Evolutionary conservation across 2,329 filamentous ascomycete genomes (phyloP).

Genomic region (Paraphaeosphaeria minitans): DNA sequence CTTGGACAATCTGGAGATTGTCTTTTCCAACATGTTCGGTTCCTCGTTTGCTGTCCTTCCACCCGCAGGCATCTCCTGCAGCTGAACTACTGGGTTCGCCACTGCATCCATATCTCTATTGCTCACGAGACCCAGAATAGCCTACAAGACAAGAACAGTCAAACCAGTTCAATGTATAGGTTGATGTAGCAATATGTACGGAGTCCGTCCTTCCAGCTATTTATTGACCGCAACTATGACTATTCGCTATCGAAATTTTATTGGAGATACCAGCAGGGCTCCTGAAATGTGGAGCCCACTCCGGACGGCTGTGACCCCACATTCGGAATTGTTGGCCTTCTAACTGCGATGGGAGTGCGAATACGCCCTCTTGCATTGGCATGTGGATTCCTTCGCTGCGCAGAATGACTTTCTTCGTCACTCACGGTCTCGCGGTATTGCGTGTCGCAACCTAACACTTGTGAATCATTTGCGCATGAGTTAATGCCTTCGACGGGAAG

Average conservation of each 20-base stretch:
- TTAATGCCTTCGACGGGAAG: neutral
- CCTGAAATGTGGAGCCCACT: slow-evolving; percentile 5
- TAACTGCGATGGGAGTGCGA: slow-evolving; percentile 8
- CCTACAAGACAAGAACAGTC: neutral
- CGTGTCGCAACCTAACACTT: neutral
- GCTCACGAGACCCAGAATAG: neutral
- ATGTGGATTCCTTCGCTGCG: neutral
- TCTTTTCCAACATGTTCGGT: slow-evolving; percentile 23
- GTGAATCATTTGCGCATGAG: neutral
- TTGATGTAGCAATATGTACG: neutral
- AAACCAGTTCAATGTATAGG: neutral
- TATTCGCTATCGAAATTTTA: neutral
- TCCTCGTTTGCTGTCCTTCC: slow-evolving; percentile 12
- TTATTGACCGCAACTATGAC: slow-evolving; percentile 2
- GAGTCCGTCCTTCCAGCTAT: neutral
- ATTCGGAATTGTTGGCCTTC: slow-evolving; percentile 4
- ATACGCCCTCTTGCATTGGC: slow-evolving; percentile 6
- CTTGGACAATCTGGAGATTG: slow-evolving; percentile 13
- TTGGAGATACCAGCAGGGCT: slow-evolving; percentile 1
- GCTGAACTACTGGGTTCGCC: slow-evolving; percentile 32
- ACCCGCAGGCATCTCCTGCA: slow-evolving; percentile 25
- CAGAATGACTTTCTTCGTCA: neutral
- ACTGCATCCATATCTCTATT: slow-evolving; percentile 32
- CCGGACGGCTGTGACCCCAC: slow-evolving; percentile 1
- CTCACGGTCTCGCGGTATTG: neutral